A percentile compares a stretch with the other conserved stretches of the same genome.
These are phyloP conservation scores for Aspergillus pseudoviridinutans DNA, from an alignment of 2,329 filamentous ascomycete species.

Conservation along the genomic window DNA sequence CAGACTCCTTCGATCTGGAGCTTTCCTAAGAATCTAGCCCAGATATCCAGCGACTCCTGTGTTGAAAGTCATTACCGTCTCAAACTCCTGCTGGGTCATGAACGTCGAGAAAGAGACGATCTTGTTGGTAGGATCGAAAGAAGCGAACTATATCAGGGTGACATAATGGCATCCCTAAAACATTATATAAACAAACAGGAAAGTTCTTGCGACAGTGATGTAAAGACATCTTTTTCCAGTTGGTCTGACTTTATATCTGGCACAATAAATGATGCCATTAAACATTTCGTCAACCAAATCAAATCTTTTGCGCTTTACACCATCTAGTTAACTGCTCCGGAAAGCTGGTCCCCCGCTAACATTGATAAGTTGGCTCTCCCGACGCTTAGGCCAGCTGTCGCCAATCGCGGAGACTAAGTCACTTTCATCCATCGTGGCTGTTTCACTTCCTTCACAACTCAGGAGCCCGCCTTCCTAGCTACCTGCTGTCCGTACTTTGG, in stretches of 20 bases:
- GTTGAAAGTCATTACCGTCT: too few relatives aligned
- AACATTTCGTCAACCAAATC: background rate
- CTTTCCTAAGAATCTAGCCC: background rate
- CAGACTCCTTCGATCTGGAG: background rate
- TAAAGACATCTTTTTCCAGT: background rate
- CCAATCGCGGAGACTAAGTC: constrained; percentile 6
- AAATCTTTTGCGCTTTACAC: background rate
- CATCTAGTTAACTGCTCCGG: background rate
- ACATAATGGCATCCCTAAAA: background rate
- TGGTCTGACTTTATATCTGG: background rate
- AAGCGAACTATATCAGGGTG: background rate
- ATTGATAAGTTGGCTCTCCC: constrained; percentile 2
- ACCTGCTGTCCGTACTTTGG: constrained; percentile 24
- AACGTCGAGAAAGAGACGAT: background rate
- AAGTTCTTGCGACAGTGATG: background rate
- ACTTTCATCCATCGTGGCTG: constrained; percentile 18
- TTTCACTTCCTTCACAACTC: constrained; percentile 19
- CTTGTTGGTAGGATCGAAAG: background rate
- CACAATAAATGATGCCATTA: background rate
- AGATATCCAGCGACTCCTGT: background rate
- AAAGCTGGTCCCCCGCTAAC: background rate
- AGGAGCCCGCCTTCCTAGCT: constrained; percentile 18
- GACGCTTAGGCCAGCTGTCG: constrained; percentile 32
- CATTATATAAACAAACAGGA: background rate
- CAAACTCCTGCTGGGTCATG: too few relatives aligned